Evolutionary conservation across 208 protist species (phyloP).

Genomic region (Trichomonas tenax): DNA sequence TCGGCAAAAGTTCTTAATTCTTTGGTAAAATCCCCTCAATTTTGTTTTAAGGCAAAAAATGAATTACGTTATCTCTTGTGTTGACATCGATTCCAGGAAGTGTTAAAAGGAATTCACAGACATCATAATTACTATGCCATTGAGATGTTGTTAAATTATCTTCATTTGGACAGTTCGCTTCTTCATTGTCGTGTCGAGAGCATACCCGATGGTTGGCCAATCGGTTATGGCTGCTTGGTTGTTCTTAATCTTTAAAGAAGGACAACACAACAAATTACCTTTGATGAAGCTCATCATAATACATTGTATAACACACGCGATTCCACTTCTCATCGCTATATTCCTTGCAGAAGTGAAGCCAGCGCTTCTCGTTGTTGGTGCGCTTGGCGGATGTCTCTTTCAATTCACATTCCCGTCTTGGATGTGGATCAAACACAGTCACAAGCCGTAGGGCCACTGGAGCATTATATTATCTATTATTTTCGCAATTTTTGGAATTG

Average conservation of each 20-base stretch:
- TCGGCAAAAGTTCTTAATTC: too few species aligned
- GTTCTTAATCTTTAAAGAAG: neutral
- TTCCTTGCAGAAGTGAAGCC: neutral
- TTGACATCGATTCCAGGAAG: too few species aligned
- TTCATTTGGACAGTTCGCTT: too few species aligned
- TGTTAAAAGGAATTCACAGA: too few species aligned
- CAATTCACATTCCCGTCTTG: neutral
- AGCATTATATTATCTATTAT: neutral
- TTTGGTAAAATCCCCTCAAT: too few species aligned
- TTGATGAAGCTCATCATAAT: neutral
- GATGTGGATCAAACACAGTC: neutral
- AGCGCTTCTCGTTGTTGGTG: neutral
- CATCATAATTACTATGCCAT: too few species aligned
- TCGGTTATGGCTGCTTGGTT: neutral
- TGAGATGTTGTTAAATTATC: too few species aligned
- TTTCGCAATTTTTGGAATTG: neutral
- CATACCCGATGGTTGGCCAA: neutral
- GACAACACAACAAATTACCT: neutral
- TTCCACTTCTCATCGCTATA: neutral
- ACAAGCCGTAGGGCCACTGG: neutral
- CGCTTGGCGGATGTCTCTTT: neutral
- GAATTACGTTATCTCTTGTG: too few species aligned
- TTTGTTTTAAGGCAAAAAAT: too few species aligned
- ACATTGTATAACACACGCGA: neutral
- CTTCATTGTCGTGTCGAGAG: neutral